A percentile compares a stretch with the other conserved stretches of the same genome.
These are phyloP conservation scores for Nicotiana sylvestris DNA, from an alignment of 257 asterid genomes.

Conservation along the genomic window DNA sequence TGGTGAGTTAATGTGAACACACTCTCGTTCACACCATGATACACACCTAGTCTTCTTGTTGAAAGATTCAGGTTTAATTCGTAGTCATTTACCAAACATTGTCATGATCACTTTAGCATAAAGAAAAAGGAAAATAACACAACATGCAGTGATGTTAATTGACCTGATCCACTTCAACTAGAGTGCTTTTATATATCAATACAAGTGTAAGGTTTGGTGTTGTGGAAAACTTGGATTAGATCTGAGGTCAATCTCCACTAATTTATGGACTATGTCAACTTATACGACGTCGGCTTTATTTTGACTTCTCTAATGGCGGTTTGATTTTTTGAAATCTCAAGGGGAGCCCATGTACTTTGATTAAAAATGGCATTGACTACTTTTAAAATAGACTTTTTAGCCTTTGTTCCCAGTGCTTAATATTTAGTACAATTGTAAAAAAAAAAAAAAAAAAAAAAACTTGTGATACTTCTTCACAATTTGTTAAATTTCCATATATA, in stretches of 20 bases:
- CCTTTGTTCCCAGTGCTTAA: background rate
- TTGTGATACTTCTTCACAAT: too few species aligned
- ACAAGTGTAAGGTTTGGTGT: background rate
- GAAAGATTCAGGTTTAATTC: background rate
- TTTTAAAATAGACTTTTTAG: background rate
- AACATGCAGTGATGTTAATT: constrained; percentile 23
- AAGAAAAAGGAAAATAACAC: constrained; percentile 14
- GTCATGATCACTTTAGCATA: constrained; percentile 17
- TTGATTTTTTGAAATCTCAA: background rate
- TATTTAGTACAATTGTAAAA: background rate
- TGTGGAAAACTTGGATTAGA: background rate
- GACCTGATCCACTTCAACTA: constrained; percentile 31
- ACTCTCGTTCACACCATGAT: background rate
- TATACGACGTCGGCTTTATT: background rate
- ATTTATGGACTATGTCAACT: background rate
- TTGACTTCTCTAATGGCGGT: constrained; percentile 1
- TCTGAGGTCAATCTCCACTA: background rate
- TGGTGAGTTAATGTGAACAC: background rate
- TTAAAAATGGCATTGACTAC: background rate
- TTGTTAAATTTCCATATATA: too few species aligned
- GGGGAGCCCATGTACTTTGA: background rate
- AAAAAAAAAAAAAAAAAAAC: too few species aligned
- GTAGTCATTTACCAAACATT: constrained; percentile 27
- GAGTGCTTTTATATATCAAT: background rate
- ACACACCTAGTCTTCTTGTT: background rate